Base-by-base conservation (phyloP, 495 filamentous ascomycete species). In the Acidomyces sp. region DNA sequence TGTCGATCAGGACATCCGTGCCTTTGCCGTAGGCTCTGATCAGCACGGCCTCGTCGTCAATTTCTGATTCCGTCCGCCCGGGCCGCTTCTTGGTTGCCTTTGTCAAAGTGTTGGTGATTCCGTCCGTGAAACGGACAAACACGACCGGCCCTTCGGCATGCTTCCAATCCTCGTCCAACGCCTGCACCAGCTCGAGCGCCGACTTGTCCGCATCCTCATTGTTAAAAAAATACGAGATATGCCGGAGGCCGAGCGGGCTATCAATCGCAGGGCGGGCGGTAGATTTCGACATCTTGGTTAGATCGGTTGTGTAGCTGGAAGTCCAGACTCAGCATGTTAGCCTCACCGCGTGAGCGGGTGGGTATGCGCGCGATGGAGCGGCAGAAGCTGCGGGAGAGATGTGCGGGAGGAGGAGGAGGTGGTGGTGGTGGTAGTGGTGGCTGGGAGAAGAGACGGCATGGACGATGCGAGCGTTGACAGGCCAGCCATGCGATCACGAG, bases 1-100 rank as follows among this genome's bases (percentile, higher is more conserved):
- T 82, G 64, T 99, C 92, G 64, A 99, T 96, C 48, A 99, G 74
- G 36, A 96, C 70, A 54, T 92, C 84, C 41, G 90, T 95, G 39
- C 85, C 85, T 56, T 88, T 77, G 49, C 90, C 90, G 60, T 96
- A 99, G 37, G 90, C 90, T 48, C 90, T 75, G 55, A 99, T 70
- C 41, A 99, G 69, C 49, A 99, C 72, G 9, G 92, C 83, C 49
- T 93, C 85, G 33, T 74, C 68, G 61, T 99, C 86, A 48, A 86
- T 64, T 55, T 93, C 60, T 37, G 83, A 74, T 49, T 82, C 67
- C 15, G 80, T 78, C 45, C 78, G 68, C n/a, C 80, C 83, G 4
- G 80, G 68, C 28, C 73, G 75, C 60, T 72, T 75, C 58, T 94
- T 93, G 58, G 87, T 69, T 21, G 82, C 82, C 71, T 96, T 96